These are phyloP conservation scores for Furcasterigmium sp. DNA, from an alignment of 2,329 filamentous ascomycete genomes.

Conservation along the genomic window DNA sequence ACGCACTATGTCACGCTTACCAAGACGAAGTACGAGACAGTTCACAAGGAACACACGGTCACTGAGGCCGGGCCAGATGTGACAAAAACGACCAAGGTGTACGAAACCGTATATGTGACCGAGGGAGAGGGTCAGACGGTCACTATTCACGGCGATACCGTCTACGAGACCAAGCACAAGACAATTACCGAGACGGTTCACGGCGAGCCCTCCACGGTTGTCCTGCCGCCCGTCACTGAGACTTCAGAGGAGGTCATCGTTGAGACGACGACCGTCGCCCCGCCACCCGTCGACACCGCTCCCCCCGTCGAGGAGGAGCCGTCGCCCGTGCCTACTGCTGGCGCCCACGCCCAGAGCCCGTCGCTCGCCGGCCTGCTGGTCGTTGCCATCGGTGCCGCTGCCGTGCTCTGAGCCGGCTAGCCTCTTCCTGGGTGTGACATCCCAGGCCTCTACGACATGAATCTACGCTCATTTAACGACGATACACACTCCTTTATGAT, in stretches of 20 bases:
- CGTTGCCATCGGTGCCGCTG: conserved; percentile 30
- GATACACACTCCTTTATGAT: too few species aligned
- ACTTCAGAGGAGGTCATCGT: conserved; percentile 26
- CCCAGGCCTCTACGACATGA: too few species aligned
- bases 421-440: too few species aligned
- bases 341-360: conserved; percentile 24
- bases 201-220: conserved; percentile 27
- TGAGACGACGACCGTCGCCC: conserved; percentile 15
- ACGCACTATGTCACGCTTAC: conserved; percentile 31
- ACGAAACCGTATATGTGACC: conserved; percentile 29
- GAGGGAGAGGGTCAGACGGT: conserved; percentile 37
- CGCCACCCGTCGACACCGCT: conserved; percentile 10
- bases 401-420: conserved; percentile 30
- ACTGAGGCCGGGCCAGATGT: conserved; percentile 11
- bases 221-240: conserved; percentile 33
- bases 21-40: conserved; percentile 31
- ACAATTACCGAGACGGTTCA: conserved; percentile 36
- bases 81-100: conserved; percentile 23
- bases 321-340: conserved; percentile 15
- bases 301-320: conserved; percentile 12
- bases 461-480: too few species aligned
- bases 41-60: conserved; percentile 21
- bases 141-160: conserved; percentile 24
- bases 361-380: conserved; percentile 29
- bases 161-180: conserved; percentile 28